A percentile compares a stretch with the other conserved stretches of the same genome.
These are phyloP conservation scores for Carallia pectinifolia DNA, from an alignment of 345 rosid genomes.

Conservation along the genomic window DNA sequence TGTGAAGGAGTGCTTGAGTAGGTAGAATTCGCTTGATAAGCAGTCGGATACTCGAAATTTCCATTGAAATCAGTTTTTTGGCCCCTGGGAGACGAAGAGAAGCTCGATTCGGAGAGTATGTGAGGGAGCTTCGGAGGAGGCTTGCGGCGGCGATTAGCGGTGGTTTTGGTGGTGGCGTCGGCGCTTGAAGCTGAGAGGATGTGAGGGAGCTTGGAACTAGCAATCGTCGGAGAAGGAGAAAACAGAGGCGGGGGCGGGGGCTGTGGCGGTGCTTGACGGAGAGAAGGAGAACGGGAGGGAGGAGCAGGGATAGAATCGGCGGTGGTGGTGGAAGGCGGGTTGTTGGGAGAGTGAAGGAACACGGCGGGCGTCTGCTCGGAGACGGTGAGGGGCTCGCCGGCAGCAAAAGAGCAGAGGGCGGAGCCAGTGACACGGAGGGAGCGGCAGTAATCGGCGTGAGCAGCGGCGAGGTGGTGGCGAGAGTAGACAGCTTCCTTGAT, in stretches of 20 bases:
- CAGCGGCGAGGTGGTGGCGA: slow-evolving; percentile 81
- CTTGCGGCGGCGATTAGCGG: slow-evolving; percentile 29
- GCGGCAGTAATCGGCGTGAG: slow-evolving; percentile 93
- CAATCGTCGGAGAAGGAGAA: slow-evolving; percentile 36
- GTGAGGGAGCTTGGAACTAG: slow-evolving; percentile 56
- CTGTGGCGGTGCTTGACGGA: slow-evolving; percentile 40
- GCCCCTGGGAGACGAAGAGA: slow-evolving; percentile 62
- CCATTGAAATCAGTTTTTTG: slow-evolving; percentile 49
- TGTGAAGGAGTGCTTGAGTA: slow-evolving; percentile 83
- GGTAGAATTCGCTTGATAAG: slow-evolving; percentile 62
- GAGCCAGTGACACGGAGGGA: slow-evolving; percentile 84
- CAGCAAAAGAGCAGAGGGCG: slow-evolving; percentile 78
- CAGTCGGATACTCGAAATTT: slow-evolving; percentile 52
- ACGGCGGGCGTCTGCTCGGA: slow-evolving; percentile 87
- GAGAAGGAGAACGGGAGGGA: slow-evolving; percentile 44
- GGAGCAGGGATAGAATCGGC: slow-evolving; percentile 36
- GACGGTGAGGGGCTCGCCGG: slow-evolving; percentile 72
- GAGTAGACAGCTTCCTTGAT: slow-evolving; percentile 85
- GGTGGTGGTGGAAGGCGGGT: slow-evolving; percentile 18
- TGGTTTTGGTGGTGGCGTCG: slow-evolving; percentile 23
- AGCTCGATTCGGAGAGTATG: slow-evolving; percentile 84
- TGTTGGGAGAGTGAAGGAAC: slow-evolving; percentile 47
- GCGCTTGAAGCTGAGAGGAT: slow-evolving; percentile 40
- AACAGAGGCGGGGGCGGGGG: slow-evolving; percentile 32
- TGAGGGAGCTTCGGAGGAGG: slow-evolving; percentile 69